Conservation (phyloP, 2,329 filamentous ascomycete genomes). For the Penicillium griseofulvum region DNA sequence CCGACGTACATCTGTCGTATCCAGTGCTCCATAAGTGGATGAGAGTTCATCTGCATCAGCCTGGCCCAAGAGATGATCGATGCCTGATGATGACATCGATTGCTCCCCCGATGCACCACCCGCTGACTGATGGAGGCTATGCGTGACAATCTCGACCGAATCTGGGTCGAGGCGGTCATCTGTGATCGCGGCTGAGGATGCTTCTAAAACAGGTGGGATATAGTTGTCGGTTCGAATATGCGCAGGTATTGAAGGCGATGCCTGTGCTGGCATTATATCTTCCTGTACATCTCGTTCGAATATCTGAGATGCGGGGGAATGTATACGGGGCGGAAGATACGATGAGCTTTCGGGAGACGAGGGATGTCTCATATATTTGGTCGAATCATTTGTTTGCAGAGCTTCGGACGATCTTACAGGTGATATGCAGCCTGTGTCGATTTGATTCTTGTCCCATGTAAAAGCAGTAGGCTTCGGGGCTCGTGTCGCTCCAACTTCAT, state of each 20-base stretch:
- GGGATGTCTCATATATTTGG: constrained; percentile 42
- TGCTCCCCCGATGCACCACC: constrained; percentile 40
- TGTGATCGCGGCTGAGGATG: constrained; percentile 87
- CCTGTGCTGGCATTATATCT: constrained; percentile 62
- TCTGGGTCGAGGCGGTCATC: constrained; percentile 81
- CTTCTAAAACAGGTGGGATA: constrained; percentile 87
- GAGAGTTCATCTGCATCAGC: constrained; percentile 60
- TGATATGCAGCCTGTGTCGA: constrained; percentile 9
- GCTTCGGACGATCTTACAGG: constrained; percentile 25
- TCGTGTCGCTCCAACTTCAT: constrained; percentile 4
- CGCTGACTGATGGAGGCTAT: constrained; percentile 77
- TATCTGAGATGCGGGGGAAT: constrained; percentile 77
- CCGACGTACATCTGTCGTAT: constrained; percentile 74
- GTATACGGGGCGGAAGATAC: constrained; percentile 66
- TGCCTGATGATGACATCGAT: constrained; percentile 45
- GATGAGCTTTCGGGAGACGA: constrained; percentile 66
- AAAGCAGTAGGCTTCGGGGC: constrained; percentile 19
- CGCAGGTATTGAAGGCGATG: constrained; percentile 81
- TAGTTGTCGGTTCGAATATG: constrained; percentile 94
- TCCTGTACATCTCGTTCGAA: constrained; percentile 97
- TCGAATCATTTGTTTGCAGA: constrained; percentile 20
- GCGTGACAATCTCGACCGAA: constrained; percentile 88
- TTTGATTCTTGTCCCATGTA: constrained; percentile 9
- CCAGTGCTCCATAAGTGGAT: constrained; percentile 74
- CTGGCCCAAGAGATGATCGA: constrained; percentile 34